Evolutionary conservation across 768 basidiomycete genomes (phyloP).

Genomic region (Pisolithus microcarpus): DNA sequence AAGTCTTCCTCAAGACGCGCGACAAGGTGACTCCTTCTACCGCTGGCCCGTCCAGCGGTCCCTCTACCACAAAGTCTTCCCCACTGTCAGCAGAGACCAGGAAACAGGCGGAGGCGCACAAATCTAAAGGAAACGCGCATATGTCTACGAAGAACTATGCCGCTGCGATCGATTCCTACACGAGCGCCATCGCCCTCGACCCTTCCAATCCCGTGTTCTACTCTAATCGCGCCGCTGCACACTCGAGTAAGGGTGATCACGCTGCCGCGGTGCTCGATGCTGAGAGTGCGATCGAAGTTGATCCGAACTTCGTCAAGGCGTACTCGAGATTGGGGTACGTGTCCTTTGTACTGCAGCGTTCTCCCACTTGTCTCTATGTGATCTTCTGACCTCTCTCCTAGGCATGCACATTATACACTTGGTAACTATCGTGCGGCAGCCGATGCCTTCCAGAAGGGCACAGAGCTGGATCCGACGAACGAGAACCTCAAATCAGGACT

Average conservation of each 20-base stretch:
- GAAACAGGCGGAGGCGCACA: conserved; percentile 64
- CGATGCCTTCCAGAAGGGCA: conserved; percentile 76
- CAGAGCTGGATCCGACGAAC: conserved; percentile 80
- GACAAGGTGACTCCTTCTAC: conserved; percentile 49
- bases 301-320: conserved; percentile 82
- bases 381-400: conserved; percentile 21
- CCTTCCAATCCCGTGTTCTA: conserved; percentile 84
- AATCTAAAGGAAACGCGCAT: conserved; percentile 66
- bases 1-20: conserved; percentile 83
- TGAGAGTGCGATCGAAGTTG: conserved; percentile 74
- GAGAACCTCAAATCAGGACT: conserved; percentile 77
- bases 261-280: conserved; percentile 80
- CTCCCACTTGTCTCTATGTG: not conserved
- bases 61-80: not conserved
- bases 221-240: conserved; percentile 92
- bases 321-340: conserved; percentile 88
- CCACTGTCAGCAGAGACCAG: conserved; percentile 51
- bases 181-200: conserved; percentile 74
- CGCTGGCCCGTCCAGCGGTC: not conserved
- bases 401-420: conserved; percentile 88
- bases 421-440: conserved; percentile 73
- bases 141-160: conserved; percentile 86
- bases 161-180: conserved; percentile 79
- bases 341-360: not conserved
- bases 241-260: conserved; percentile 81